Conservation (phyloP, 1,284 basidiomycete genomes). For the Ustilago loliicola region DNA sequence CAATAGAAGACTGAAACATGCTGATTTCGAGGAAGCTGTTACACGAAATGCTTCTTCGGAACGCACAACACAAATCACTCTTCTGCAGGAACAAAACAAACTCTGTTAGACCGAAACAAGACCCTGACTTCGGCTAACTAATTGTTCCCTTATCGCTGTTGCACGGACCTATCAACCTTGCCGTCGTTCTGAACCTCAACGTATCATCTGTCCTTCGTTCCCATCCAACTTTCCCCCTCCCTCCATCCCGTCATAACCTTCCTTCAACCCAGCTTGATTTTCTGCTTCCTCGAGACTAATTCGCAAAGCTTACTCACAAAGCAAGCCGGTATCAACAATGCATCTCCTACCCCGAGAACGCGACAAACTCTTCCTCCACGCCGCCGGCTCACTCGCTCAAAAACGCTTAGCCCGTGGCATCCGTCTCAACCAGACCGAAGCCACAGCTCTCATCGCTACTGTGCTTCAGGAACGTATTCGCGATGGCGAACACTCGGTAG, state of each 20-base stretch:
- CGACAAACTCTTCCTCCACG: conserved; percentile 67
- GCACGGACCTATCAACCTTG: conserved; percentile 4
- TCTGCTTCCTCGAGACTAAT: too few relatives aligned
- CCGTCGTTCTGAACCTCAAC: conserved; percentile 1
- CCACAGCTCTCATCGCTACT: conserved; percentile 87
- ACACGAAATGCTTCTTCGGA: background rate
- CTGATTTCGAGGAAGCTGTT: too few relatives aligned
- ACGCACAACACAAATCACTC: background rate
- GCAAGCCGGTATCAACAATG: conserved; percentile 42
- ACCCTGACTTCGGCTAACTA: background rate
- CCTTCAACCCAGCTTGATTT: background rate
- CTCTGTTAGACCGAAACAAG: background rate
- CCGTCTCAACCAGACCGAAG: conserved; percentile 87
- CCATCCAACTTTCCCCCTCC: background rate
- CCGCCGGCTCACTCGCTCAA: conserved; percentile 80
- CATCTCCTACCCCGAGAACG: conserved; percentile 67
- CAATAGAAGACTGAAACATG: too few relatives aligned
- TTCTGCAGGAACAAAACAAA: background rate
- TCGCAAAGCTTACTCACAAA: too few relatives aligned
- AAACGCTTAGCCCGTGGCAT: conserved; percentile 92
- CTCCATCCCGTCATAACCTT: background rate
- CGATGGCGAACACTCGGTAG: conserved; percentile 90
- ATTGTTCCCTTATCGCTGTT: conserved; percentile 1
- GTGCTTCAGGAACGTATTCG: conserved; percentile 94
- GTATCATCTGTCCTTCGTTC: background rate